Evolutionary conservation across 2,329 filamentous ascomycete species (phyloP).

Genomic region (Alternaria novae-zelandiae): DNA sequence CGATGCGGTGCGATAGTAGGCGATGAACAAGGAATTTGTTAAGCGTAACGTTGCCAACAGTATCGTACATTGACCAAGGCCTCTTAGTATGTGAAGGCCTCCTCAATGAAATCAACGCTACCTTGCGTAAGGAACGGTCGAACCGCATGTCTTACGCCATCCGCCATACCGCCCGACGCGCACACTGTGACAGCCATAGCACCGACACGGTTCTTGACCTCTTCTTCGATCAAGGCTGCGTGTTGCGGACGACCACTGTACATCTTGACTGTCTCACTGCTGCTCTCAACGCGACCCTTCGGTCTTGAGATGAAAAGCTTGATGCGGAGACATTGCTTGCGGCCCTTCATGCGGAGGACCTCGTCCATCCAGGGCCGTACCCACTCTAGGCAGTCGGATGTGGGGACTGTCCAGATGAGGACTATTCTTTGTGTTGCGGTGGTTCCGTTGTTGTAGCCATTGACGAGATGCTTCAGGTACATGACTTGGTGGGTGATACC

Average conservation of each 20-base stretch:
- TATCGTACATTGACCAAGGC: background rate
- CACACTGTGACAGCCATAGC: conserved; percentile 68
- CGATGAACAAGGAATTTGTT: background rate
- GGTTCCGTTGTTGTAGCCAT: conserved; percentile 71
- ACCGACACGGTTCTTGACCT: conserved; percentile 62
- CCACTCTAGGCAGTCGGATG: conserved; percentile 69
- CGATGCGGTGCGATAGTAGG: background rate
- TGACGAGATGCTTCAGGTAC: conserved; percentile 74
- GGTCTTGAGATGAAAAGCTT: conserved; percentile 70
- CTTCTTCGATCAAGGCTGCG: conserved; percentile 62
- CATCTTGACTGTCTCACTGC: conserved; percentile 67
- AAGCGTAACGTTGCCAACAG: background rate
- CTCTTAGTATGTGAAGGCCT: conserved; percentile 67
- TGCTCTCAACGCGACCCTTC: conserved; percentile 60
- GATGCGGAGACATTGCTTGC: conserved; percentile 65
- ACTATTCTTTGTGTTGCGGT: conserved; percentile 74
- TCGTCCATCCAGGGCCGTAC: conserved; percentile 71
- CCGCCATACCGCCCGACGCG: conserved; percentile 67
- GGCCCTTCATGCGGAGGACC: conserved; percentile 64
- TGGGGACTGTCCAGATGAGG: conserved; percentile 80
- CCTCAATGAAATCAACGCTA: conserved; percentile 67
- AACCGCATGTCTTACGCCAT: conserved; percentile 64
- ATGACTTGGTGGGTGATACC: conserved; percentile 82
- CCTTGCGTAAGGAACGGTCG: conserved; percentile 59
- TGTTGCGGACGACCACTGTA: conserved; percentile 65